Conservation (phyloP, 805 yeast genomes). For the Spathaspora arborariae region DNA sequence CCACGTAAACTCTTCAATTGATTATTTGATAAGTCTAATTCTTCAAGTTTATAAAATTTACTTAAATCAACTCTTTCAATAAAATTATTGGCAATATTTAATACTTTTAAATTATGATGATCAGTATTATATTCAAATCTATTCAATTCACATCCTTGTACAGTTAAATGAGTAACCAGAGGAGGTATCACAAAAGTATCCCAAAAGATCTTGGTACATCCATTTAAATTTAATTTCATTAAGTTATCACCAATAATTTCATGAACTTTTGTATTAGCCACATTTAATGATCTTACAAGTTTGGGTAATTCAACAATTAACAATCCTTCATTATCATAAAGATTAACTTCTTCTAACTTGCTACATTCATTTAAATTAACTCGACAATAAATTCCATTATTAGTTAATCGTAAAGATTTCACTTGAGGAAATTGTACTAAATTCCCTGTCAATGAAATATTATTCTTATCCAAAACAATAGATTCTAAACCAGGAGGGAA, state of each 20-base stretch:
- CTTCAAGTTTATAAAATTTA: slow-evolving; percentile 1
- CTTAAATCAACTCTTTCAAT: slow-evolving; percentile 2
- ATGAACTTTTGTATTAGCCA: slow-evolving; percentile 4
- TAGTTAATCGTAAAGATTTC: not conserved
- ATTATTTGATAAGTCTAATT: slow-evolving; percentile 5
- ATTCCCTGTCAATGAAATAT: not conserved
- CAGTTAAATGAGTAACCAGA: slow-evolving; percentile 2
- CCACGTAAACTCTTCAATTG: not conserved
- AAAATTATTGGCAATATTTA: slow-evolving; percentile 5
- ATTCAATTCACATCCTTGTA: slow-evolving; percentile 4
- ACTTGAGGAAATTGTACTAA: not conserved
- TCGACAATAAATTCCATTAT: slow-evolving; percentile 2
- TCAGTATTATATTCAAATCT: slow-evolving; percentile 1
- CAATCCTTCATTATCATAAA: slow-evolving; percentile 2
- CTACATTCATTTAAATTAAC: not conserved
- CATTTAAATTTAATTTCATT: slow-evolving; percentile 4
- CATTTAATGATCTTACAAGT: not conserved
- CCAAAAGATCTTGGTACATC: slow-evolving; percentile 8
- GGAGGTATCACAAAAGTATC: slow-evolving; percentile 4
- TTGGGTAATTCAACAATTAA: not conserved
- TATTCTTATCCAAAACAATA: slow-evolving; percentile 5
- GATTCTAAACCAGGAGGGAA: slow-evolving; percentile 1
- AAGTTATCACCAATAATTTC: slow-evolving; percentile 4
- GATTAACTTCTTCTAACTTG: slow-evolving; percentile 1
- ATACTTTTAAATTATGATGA: not conserved